Base-by-base conservation (phyloP, 352 stramenopile genomes). In the Pythium dissimile region DNA sequence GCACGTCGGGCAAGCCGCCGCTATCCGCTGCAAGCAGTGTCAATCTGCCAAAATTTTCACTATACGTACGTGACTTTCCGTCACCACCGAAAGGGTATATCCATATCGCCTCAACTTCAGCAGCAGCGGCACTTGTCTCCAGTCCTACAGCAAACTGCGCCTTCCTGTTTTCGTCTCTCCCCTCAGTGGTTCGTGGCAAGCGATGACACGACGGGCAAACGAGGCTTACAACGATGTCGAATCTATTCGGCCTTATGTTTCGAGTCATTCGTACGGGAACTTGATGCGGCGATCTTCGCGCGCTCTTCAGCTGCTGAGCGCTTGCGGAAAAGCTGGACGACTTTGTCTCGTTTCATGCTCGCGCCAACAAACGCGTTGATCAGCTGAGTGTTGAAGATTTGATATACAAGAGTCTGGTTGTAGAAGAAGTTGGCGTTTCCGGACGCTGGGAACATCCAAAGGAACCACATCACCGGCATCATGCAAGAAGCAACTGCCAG, bases 381-480 rank as follows among this genome's bases (percentile, higher is more conserved):
- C 18, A 91, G 62, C 55, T 90, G 80, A 1, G 80, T 85, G 59
- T 79, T 81, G 57, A 94, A 94, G 52, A 90, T 81, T 62, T 92
- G 84, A 54, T 89, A 94, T 45, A 94, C 80, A 41, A 94, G 67
- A 31, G 84, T 94, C 65, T 92, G 82, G 66, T 91, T 92, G 70
- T 92, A 94, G 53, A 90, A 94, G 61, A 94, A 94, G 54, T 94
- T 94, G n/a, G 84, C 80, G 60, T 94, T 94, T 20, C 84, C 84
- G 10, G 82, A 92, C 12, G 77, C 84, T 7, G 84, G 82, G 45
- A 86, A 94, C 34, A 94, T 56, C 84, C 84, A 94, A n/a, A 94
- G 64, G 50, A 90, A 92, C 74, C 78, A 91, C 84, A 94, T 94
- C 20, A 92, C 75, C 20, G 82, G 82, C 37, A 94, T 58, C 70